Base-by-base conservation (phyloP, 2,329 filamentous ascomycete species). In the Fusarium virguliforme region DNA sequence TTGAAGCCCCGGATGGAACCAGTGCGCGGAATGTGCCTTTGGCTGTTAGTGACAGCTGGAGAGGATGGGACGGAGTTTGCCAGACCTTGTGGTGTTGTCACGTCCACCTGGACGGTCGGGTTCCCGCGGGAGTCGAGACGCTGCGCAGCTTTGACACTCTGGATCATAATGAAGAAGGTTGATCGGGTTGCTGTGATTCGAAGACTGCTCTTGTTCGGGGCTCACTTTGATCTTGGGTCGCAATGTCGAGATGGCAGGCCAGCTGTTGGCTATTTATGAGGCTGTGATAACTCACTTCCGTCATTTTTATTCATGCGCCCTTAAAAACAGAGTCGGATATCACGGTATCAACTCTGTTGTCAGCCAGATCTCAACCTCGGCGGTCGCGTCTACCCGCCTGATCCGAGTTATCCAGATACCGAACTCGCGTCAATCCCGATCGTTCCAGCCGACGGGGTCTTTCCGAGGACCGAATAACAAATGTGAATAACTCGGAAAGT, bases 1-100 rank as follows among this genome's bases (percentile, higher is more conserved):
- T 54, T 26, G 51, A 54, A 5, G 51, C 51, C 4, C 51, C 51
- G 1, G 51, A 54, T 13, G 51, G 51, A 1, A 54, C 51, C 3
- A 54, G 8, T 13, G 51, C 51, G 8, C 51, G 34, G 34, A 28
- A 54, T 54, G 51, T 28, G 18, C 51, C 51, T 54, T 35, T 28
- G 13, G 15, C 22, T 35, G 34, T 54, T 12, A 54, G 32, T 3
- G 3, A 8, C 0, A n/a, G 18, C 8, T 8, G 26, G 30, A 18
- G 13, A n/a, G 1, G 6, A 22, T 4, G 8, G 46, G 12, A 53
- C 7, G 22, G 22, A 10, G 13, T 15, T 35, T 15, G 34, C 6
- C 22, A 26, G 32, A 54, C 51, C 51, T 15, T 54, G 32, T 4
- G 51, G 1, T n/a, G 51, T 54, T 1, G 51, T 54, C 13, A 54